A percentile compares a stretch with the other conserved stretches of the same genome.
Evolutionary conservation across 2,329 filamentous ascomycete genomes (phyloP).

Genomic region (Cladosporium sp.): DNA sequence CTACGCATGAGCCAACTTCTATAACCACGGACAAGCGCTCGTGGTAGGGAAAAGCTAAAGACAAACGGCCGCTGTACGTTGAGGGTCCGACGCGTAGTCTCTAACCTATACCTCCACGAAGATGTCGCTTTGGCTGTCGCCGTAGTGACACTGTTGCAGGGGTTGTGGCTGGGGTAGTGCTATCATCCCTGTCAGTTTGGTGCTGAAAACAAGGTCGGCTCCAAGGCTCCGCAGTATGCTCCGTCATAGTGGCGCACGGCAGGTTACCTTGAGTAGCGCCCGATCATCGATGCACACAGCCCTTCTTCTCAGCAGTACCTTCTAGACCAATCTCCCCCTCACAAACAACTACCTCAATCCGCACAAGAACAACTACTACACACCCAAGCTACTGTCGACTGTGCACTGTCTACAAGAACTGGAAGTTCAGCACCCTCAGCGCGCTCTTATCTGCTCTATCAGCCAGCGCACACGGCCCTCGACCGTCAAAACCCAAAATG

Average conservation of each 20-base stretch:
- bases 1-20: not conserved
- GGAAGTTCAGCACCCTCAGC: not conserved
- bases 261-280: not conserved
- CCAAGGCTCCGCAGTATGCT: not conserved
- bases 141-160: conserved; percentile 1
- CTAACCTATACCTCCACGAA: not conserved
- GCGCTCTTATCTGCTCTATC: not conserved
- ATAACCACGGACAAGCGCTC: conserved; percentile 1
- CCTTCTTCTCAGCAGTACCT: not conserved
- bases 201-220: conserved; percentile 3
- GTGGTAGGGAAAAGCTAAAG: not conserved
- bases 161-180: conserved; percentile 5
- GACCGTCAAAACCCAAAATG: conserved; percentile 2
- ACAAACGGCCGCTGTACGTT: not conserved
- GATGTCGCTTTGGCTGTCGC: conserved; percentile 3
- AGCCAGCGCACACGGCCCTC: not conserved
- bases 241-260: not conserved
- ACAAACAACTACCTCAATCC: conserved; percentile 4
- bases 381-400: not conserved
- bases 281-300: conserved; percentile 1
- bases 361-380: not conserved
- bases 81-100: not conserved
- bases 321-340: conserved; percentile 11
- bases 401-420: not conserved
- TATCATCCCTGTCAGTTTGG: conserved; percentile 2